Evolutionary conservation across 179 eudicot species (phyloP), one percentile per base, ranked within the genome.

Genomic region (Dionaea muscipula): DNA sequence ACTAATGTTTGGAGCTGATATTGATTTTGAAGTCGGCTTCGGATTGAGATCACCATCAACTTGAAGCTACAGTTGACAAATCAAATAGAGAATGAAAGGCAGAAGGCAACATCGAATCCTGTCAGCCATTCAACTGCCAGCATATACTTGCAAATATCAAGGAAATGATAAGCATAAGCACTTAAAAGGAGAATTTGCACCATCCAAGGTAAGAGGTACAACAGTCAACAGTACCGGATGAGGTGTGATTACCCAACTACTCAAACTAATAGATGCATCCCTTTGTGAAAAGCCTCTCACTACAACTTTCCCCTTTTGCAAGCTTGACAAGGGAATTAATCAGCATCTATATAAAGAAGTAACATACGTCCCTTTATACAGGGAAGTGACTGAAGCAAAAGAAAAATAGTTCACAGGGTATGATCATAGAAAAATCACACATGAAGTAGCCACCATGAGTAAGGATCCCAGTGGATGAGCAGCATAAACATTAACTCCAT

Each of bases 21-120:
- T 47, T 55, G 74, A 72, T 78, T 86, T 83, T 59, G 86, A 47
- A 71, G 68, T 76, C 56, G 69, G 66, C 66, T 72, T 78, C 58
- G 70, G 95, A 66, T 64, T 78, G 67, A 76, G 71, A 63, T 70
- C 86, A 62, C 83, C 84, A 53, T 89, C 97, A 50, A 79, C 93
- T 75, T 86, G 97, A 66, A 83, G 85, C 95, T 86, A 64, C 78
- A 81, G 53, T 49, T 51, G 64, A 26, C n/a, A 63, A 48, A 41
- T 61, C 59, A 31, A 40, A 41, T 23, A 38, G 26, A 56, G 57
- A 41, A 41, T 58, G 46, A 52, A 61, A 49, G 47, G 38, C 15
- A 59, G 37, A 23, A 7, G 33, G 53, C 11, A 28, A 53, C 56
- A 49, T 24, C 25, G 11, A 24, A 11, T 7, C 23, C 15, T n/a